Evolutionary conservation across 2,329 filamentous ascomycete species (phyloP).

Genomic region (Aspergillus uvarum): DNA sequence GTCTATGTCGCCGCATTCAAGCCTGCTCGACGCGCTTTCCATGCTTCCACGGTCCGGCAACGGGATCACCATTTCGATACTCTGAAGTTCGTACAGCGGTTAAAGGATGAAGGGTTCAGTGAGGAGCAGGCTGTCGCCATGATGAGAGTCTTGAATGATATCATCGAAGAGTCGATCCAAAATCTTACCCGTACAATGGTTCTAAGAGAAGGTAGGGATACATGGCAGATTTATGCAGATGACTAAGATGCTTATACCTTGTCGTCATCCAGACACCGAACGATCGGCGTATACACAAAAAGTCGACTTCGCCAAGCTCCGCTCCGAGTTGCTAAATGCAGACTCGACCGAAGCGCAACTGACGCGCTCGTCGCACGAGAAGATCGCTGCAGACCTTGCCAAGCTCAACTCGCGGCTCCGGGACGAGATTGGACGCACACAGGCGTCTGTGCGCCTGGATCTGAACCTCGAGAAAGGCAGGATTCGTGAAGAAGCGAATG

Average conservation of each 20-base stretch:
- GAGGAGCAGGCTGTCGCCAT: constrained; percentile 95
- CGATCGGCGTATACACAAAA: constrained; percentile 71
- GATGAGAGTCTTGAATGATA: constrained; percentile 96
- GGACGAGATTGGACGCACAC: constrained; percentile 91
- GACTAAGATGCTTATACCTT: background rate
- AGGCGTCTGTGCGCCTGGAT: constrained; percentile 88
- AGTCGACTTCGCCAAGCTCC: constrained; percentile 96
- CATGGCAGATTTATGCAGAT: no score
- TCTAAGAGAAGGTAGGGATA: constrained; percentile 75
- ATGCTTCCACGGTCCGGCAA: constrained; percentile 60
- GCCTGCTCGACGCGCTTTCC: constrained; percentile 53
- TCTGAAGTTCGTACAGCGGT: constrained; percentile 88
- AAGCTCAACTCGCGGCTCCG: constrained; percentile 86
- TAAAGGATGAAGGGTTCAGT: constrained; percentile 89
- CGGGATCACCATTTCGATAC: constrained; percentile 98
- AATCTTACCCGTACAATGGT: constrained; percentile 98
- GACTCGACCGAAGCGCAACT: constrained; percentile 89
- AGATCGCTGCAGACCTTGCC: constrained; percentile 88
- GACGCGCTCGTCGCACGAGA: constrained; percentile 86
- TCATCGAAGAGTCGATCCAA: constrained; percentile 97
- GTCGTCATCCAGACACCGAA: constrained; percentile 44
- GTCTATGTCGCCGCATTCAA: constrained; percentile 49
- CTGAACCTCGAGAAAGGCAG: constrained; percentile 95
- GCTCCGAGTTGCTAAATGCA: constrained; percentile 86
- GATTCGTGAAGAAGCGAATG: constrained; percentile 92